phyloP scores from a whole-genome alignment of 108 stramenopile genomes.

The Mayamaea pseudoterrestris region DNA sequence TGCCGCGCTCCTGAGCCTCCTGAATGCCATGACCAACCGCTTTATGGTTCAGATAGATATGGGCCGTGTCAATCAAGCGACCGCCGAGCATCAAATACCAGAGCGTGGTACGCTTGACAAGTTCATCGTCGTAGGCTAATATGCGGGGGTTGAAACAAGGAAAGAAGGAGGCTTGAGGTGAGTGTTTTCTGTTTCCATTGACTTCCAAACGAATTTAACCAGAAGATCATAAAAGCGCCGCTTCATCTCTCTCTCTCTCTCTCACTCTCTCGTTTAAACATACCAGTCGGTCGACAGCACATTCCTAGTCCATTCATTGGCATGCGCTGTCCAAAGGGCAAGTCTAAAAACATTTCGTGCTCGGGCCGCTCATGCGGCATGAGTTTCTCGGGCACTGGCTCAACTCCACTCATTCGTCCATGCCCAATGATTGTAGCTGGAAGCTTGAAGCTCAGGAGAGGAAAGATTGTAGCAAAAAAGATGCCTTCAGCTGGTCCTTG shows the following conservation, averaged over 20 bases:
- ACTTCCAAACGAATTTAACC: too few species aligned
- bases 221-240: too few species aligned
- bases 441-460: slow-evolving; percentile 19
- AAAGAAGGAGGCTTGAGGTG: too few species aligned
- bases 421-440: slow-evolving; percentile 52
- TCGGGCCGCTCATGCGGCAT: slow-evolving; percentile 41
- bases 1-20: slow-evolving; percentile 42
- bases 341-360: slow-evolving; percentile 40
- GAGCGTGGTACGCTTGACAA: slow-evolving; percentile 37
- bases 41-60: slow-evolving; percentile 65
- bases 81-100: slow-evolving; percentile 60
- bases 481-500: too few species aligned
- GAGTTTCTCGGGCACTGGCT: slow-evolving; percentile 46
- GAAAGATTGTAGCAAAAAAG: slow-evolving; percentile 41
- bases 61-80: slow-evolving; percentile 64
- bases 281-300: slow-evolving; percentile 57
- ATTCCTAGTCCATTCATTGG: slow-evolving; percentile 56
- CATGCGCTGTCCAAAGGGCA: slow-evolving; percentile 42
- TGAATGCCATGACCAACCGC: slow-evolving; percentile 63
- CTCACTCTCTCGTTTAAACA: too few species aligned
- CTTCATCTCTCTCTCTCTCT: too few species aligned
- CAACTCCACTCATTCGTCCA: slow-evolving; percentile 59
- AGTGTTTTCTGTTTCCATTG: too few species aligned
- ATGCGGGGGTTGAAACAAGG: too few species aligned
- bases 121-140: slow-evolving; percentile 51